Evolutionary conservation across 129 eudicot species (phyloP), one percentile per base, ranked within the genome.

Genomic region (Rutidosis leptorrhynchoides): DNA sequence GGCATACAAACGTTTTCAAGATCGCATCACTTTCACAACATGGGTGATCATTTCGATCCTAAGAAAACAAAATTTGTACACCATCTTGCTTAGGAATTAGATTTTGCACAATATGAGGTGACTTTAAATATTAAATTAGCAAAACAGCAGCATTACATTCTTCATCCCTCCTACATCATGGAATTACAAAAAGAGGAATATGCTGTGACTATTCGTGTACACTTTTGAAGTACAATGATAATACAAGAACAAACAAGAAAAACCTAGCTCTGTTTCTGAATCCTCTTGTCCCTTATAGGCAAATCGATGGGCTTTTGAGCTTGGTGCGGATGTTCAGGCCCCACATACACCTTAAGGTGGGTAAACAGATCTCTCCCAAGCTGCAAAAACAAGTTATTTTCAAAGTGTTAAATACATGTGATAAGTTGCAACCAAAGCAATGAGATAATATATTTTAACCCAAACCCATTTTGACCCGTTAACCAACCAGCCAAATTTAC

Each of bases 291-390:
- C 58, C 82, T 84, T 21, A 94, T 73, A 3, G 99, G 99, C 74
- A 94, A 82, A 45, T 80, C 86, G 16, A 77, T 61, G 27, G 99
- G 97, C 76, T 82, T 73, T 59, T 94, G 99, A 0, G 97, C 99
- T 64, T 89, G 86, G 32, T 94, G 99, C 7, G 97, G 99, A 76
- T 94, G 99, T 16, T 82, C 77, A 3, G 90, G 85, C 15, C 99
- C 99, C 23, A 67, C 77, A 70, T 94, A 94, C 30, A 94, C 97
- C 84, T 94, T 94, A 45, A 94, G 97, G 73, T 94, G 99, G 72
- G 76, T 87, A 72, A 94, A 94, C 21, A 89, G 74, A 40, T 77
- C 66, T 73, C 99, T 86, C 43, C 99, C 99, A 33, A 94, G 97
- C 99, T 94, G 95, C 85, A 83, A 2, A 27, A 76, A 65, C 64